Base-by-base conservation (phyloP, 1,139 yeast genomes). In the Arxiozyma slooffiae region DNA sequence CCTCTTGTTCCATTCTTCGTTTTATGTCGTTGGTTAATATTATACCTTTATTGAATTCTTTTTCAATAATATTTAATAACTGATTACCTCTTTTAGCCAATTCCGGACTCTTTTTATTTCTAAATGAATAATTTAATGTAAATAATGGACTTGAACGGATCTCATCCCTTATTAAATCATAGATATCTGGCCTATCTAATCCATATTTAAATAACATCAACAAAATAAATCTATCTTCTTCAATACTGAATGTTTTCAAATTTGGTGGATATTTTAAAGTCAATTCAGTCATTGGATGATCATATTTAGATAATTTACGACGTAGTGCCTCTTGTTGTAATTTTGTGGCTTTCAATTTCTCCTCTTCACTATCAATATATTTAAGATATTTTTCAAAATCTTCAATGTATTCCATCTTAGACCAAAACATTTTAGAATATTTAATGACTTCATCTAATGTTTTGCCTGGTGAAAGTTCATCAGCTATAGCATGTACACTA, bases 311-410 rank as follows among this genome's bases (percentile, higher is more conserved):
- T 46, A 85, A 62, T 61, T 84, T 84, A 52, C 85, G 69, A 56
- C 88, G 75, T 50, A 85, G 69, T 14, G 85, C 76, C 63, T 82
- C 90, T 60, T 80, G 81, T 57, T 83, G 89, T 39, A 80, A 62
- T 59, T 77, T 78, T 11, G 73, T 59, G 56, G 76, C 79, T 51
- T 76, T 68, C 40, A 82, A 75, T 61, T 75, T 81, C 40, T 82
- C 89, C 60, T 85, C 94, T 20, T 90, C 94, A 17, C 72, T 70
- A 62, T 84, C 90, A 53, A 85, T 82, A 56, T 79, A 85, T 39
- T 72, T 71, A 46, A 84, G 67, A 59, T 79, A 82, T 57, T 82
- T 73, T 57, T 85, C 94, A 63, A 78, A 80, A 2, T 88, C 89
- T 24, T 84, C 92, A 51, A 85, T 80, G 53, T 80, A 80, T 51